Base-by-base conservation (phyloP, 441 rosid species). In the Erodium chrysanthum region DNA sequence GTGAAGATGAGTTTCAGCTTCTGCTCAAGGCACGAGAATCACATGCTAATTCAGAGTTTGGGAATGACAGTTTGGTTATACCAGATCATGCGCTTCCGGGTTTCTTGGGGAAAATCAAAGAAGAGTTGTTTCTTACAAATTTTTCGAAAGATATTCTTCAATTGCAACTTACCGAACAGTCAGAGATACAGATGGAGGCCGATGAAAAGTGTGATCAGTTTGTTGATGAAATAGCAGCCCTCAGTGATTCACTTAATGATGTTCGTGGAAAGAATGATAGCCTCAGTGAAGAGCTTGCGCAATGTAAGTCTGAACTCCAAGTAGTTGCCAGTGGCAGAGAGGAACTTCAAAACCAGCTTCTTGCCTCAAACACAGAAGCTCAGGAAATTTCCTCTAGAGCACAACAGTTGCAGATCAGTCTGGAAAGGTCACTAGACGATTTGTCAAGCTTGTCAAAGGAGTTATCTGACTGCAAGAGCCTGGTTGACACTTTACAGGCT, bases 131-230 rank as follows among this genome's bases (percentile, higher is more conserved):
- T 74, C 76, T 90, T 50, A 42, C 91, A 58, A 85, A 73, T 65
- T 82, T 86, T 76, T 70, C 69, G 18, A 94, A 85, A 76, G 86
- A 85, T 80, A 73, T 90, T 70, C 76, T 79, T 68, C 81, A 81
- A 61, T 66, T 83, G 79, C 95, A 92, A 78, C 81, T 95, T 42
- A 71, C 77, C 66, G 99, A 92, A 74, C 88, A 81, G 65, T 83
- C 85, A 66, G 68, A 71, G 76, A 65, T 83, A 73, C 91, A 75
- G 75, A 73, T 37, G 31, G 88, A 87, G 66, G 77, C 76, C 77
- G 85, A 80, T 79, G 76, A 66, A 23, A 83, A 67, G 67, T 81
- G 70, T 73, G 78, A 59, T 66, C 84, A 84, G 76, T 71, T 81
- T 73, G 73, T 78, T 73, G 75, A 83, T 77, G 93, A 90, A 74